Evolutionary conservation across 768 basidiomycete species (phyloP), one percentile per base, ranked within the genome.

Genomic region (Lactarius psammicola): DNA sequence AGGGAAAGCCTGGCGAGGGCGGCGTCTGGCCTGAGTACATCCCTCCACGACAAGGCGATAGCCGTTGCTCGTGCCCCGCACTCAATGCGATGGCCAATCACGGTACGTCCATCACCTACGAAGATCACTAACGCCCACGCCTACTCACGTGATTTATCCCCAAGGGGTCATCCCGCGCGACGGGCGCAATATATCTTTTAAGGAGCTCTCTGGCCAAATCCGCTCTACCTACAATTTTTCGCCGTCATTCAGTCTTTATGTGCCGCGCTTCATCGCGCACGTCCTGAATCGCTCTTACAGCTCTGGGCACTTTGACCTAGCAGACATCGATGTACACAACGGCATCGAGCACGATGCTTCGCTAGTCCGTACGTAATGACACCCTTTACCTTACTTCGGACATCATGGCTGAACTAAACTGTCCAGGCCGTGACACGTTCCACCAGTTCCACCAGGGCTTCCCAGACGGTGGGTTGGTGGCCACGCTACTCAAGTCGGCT

Each of bases 11-110:
- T 3, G 88, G 87, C 0, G 81, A 76, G 56, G 83, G 79, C 34
- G 87, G 89, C 0, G 72, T 79, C 54, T 92, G 90, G 90, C 89
- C 90, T 0, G 84, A 87, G 71, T 91, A 81, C 71, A 75, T 80
- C 1, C 74, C 86, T 2, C 82, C 88, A 0, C 75, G 74, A 63
- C 80, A 85, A 10, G 84, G 83, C 1, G 90, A 92, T 69, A 90
- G 89, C 70, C 79, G 91, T 2, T 84, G 84, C 67, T 83, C 86
- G 1, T 92, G 90, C 68, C 90, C 90, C 1, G 89, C 83, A 15
- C 73, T 93, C 65, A 93, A 94, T 69, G 87, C 89, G 0, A 79
- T 94, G 84, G 89, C 91, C 8, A 93, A 93, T 73, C 91, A 93
- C 66, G 92, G 91, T 91, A 46, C 30, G 65, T 2, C 11, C n/a